Conservation (phyloP, 352 stramenopile genomes). For the Elongisporangium anandrum region DNA sequence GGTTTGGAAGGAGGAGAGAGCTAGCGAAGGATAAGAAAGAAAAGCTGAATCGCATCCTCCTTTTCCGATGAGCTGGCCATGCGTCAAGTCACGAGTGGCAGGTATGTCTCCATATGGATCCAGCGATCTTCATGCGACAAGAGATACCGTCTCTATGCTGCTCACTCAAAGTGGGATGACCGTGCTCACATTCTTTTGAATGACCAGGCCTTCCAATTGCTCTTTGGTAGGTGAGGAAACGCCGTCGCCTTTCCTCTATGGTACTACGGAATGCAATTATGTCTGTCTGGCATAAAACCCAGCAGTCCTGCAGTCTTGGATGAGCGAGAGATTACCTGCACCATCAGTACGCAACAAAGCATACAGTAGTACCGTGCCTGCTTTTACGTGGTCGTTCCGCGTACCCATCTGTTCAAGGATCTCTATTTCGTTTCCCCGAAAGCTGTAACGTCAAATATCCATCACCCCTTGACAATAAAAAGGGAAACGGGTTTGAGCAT, state of each 20-base stretch:
- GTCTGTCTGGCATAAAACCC: too few species aligned
- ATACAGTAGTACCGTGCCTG: background rate
- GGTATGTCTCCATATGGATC: background rate
- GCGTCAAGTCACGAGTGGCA: background rate
- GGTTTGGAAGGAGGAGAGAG: too few species aligned
- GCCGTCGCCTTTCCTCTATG: too few species aligned
- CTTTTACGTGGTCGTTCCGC: background rate
- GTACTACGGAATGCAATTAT: too few species aligned
- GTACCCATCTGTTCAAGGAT: background rate
- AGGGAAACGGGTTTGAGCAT: background rate
- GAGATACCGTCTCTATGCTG: background rate
- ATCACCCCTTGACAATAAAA: background rate
- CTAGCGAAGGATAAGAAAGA: too few species aligned
- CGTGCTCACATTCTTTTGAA: background rate
- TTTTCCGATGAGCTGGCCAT: background rate
- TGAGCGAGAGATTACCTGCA: background rate
- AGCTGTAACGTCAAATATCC: background rate
- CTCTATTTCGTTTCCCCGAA: too few species aligned
- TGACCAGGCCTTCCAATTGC: too few species aligned
- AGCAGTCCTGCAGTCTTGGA: too few species aligned
- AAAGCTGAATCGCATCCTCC: background rate
- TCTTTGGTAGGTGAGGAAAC: too few species aligned
- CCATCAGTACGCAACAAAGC: background rate
- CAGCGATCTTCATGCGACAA: background rate
- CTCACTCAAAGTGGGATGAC: background rate